Base-by-base conservation (phyloP, 106 monocot species). In the Phalaenopsis equestris region DNA sequence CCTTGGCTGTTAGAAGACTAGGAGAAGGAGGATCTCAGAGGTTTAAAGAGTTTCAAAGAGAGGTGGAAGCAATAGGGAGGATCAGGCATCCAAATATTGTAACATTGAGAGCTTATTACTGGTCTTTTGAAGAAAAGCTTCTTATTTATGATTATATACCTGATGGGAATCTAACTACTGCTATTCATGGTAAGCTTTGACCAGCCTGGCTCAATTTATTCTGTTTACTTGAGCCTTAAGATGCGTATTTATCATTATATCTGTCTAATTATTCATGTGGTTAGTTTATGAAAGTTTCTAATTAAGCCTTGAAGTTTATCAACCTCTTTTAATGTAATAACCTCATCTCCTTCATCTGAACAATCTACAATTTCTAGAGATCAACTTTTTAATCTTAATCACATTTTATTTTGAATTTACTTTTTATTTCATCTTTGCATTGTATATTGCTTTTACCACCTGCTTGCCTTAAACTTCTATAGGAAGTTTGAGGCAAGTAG, bases 101-200 rank as follows among this genome's bases (percentile, higher is more conserved):
- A 37, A 4, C 76, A 52, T 55, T 77, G 76, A 90, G 88, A 82
- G 95, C 95, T 61, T 92, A 92, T 80, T 95, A 92, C 68, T 95
- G 95, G 95, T 95, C 95, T 12, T 73, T 78, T 1, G 90, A 95
- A 6, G 95, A 95, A 92, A 95, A 95, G 61, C 85, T 95, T 65
- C 87, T 95, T 45, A 79, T 95, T 16, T 95, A 95, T 79, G 90
- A 95, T 77, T 95, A 85, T 87, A 77, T 77, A 48, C 52, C 76
- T 49, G 49, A 14, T 18, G 76, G 76, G 19, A 91, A 86, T 72
- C 86, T 91, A 12, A 78, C 91, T 47, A 49, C 82, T 56, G 86
- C 86, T 15, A 78, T 91, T 57, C 91, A 88, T 77, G 91, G 91
- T 88, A 24, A 55, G 76, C 8, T 47, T 23, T 77, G 0, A 77